These are phyloP conservation scores for Rhododendron williamsianum DNA, from an alignment of 148 eudicot genomes.

Conservation along the genomic window DNA sequence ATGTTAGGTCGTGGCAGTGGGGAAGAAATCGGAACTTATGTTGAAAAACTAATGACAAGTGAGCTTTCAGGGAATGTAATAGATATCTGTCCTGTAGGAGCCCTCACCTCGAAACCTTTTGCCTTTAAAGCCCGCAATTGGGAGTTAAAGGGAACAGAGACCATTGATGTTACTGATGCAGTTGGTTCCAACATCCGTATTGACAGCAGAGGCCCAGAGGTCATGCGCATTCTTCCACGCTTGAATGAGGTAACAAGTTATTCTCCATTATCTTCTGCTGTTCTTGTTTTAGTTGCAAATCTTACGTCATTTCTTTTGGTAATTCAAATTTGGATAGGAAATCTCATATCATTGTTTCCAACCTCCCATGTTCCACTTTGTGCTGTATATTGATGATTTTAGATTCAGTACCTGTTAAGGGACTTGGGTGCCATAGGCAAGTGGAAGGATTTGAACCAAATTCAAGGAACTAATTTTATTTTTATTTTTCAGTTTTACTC, in stretches of 20 bases:
- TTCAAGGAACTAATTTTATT: not conserved
- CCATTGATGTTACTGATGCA: constrained; percentile 94
- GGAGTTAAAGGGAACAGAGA: constrained; percentile 97
- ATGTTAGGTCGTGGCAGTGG: constrained; percentile 99
- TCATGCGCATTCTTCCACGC: constrained; percentile 92
- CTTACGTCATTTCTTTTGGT: not conserved
- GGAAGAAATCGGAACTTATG: constrained; percentile 98
- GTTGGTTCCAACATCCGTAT: constrained; percentile 94
- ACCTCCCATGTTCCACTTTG: not conserved
- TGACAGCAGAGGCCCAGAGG: constrained; percentile 99
- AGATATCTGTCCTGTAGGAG: constrained; percentile 99
- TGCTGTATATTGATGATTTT: not conserved
- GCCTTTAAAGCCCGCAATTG: constrained; percentile 99
- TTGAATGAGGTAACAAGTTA: constrained; percentile 73
- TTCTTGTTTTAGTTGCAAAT: not conserved
- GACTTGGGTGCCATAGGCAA: not conserved
- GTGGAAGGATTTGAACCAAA: not conserved
- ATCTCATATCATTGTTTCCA: not conserved
- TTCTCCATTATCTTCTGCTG: not conserved
- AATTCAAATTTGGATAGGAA: not conserved
- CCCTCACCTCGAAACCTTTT: constrained; percentile 96
- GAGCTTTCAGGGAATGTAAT: constrained; percentile 98
- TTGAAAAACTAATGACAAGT: constrained; percentile 93
- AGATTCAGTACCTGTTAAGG: not conserved
- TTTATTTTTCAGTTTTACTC: not conserved